Conservation (phyloP, 1,139 yeast genomes). For the Meyerozyma smithsonii region DNA sequence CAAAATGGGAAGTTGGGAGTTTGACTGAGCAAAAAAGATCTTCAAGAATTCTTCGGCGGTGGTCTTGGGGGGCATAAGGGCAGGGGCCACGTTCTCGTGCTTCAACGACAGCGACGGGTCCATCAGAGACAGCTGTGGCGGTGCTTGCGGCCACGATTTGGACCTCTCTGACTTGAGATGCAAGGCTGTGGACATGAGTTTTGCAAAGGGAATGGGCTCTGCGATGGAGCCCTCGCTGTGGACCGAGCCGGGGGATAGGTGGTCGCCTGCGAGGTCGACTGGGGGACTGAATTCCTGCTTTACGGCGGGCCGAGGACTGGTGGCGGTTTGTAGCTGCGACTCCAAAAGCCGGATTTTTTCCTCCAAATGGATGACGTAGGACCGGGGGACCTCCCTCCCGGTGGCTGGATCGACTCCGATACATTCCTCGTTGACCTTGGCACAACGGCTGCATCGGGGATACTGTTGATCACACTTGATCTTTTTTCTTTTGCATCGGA, state of each 20-base stretch:
- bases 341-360: constrained; percentile 57
- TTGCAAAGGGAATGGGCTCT: constrained; percentile 57
- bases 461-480: constrained; percentile 80
- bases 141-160: background rate
- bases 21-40: constrained; percentile 71
- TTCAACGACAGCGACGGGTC: constrained; percentile 1
- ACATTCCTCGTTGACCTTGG: constrained; percentile 65
- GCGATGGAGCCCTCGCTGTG: background rate
- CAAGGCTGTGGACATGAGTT: constrained; percentile 71
- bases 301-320: background rate
- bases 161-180: constrained; percentile 42
- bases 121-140: background rate
- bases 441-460: constrained; percentile 73
- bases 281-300: background rate
- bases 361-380: constrained; percentile 73
- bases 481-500: constrained; percentile 73
- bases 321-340: constrained; percentile 29
- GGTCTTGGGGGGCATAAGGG: constrained; percentile 62
- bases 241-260: background rate
- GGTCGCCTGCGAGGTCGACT: background rate
- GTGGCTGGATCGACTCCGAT: constrained; percentile 84
- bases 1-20: constrained; percentile 74
- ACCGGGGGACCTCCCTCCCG: constrained; percentile 79
- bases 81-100: constrained; percentile 28
- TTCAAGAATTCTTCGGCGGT: constrained; percentile 67